These are phyloP conservation scores for Podila clonocystis DNA, from an alignment of 192 early-diverging fungal genomes.

Conservation along the genomic window DNA sequence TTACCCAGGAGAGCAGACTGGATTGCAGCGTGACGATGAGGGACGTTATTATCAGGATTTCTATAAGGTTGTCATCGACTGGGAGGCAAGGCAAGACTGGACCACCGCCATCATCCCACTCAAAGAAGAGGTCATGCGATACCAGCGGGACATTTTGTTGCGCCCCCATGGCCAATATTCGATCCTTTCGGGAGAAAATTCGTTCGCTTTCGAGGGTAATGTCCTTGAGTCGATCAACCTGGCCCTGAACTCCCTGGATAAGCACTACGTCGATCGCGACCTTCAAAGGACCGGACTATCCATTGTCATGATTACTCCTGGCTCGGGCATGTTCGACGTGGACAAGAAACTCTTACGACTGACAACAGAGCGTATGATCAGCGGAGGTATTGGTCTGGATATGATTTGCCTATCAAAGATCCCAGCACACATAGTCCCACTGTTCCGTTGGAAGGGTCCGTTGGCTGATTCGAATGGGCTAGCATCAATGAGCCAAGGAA, in stretches of 20 bases:
- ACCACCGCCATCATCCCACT: slow-evolving; percentile 66
- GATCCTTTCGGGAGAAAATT: slow-evolving; percentile 79
- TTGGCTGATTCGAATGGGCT: slow-evolving; percentile 28
- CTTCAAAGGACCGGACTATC: slow-evolving; percentile 88
- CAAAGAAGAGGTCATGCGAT: slow-evolving; percentile 81
- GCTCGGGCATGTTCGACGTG: slow-evolving; percentile 90
- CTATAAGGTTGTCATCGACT: slow-evolving; percentile 95
- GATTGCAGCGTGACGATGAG: slow-evolving; percentile 56
- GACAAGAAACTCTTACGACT: slow-evolving; percentile 86
- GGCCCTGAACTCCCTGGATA: slow-evolving; percentile 94
- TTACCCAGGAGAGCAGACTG: slow-evolving; percentile 38
- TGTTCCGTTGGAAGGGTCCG: slow-evolving; percentile 71
- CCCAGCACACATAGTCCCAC: slow-evolving; percentile 89
- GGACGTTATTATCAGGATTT: slow-evolving; percentile 88
- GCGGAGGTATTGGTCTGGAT: slow-evolving; percentile 91
- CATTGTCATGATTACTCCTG: slow-evolving; percentile 90
- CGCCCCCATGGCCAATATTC: slow-evolving; percentile 56
- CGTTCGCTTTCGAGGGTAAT: slow-evolving; percentile 91
- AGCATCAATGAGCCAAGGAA: slow-evolving; percentile 11
- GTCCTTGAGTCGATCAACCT: slow-evolving; percentile 96
- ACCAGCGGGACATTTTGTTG: slow-evolving; percentile 74
- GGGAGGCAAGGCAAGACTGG: slow-evolving; percentile 88
- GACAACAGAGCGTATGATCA: slow-evolving; percentile 94
- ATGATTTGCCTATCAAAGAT: slow-evolving; percentile 89
- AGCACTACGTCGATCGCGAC: slow-evolving; percentile 96